Percentiles rank a stretch among this genome's conserved stretches.
Conservation (phyloP, 1,139 yeast genomes). For the Lodderomyces theae region DNA sequence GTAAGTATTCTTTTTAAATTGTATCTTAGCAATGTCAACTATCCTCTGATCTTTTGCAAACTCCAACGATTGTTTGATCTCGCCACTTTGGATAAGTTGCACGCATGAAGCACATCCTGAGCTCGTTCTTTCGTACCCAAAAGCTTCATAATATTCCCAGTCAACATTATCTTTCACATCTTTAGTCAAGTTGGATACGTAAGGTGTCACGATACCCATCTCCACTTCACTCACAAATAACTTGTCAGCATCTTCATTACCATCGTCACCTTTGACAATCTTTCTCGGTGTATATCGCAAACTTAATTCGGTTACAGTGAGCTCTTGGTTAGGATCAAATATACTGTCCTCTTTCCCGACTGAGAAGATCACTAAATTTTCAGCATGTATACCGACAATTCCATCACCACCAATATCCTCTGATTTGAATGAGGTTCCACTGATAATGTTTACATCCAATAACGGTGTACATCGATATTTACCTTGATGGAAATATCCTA, state of each 20-base stretch:
- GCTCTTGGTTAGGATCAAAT: slow-evolving; percentile 43
- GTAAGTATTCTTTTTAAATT: slow-evolving; percentile 26
- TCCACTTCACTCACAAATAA: slow-evolving; percentile 51
- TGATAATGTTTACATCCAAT: slow-evolving; percentile 25
- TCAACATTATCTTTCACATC: slow-evolving; percentile 14
- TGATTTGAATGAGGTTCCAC: slow-evolving; percentile 55
- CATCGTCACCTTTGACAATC: slow-evolving; percentile 26
- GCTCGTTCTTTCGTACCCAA: slow-evolving; percentile 36
- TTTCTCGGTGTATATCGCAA: slow-evolving; percentile 56
- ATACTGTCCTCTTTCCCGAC: slow-evolving; percentile 38
- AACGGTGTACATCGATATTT: slow-evolving; percentile 45
- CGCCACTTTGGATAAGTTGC: slow-evolving; percentile 41
- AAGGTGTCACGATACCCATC: slow-evolving; percentile 34
- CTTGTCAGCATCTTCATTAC: slow-evolving; percentile 20
- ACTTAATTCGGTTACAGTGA: slow-evolving; percentile 40
- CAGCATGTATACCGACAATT: slow-evolving; percentile 60
- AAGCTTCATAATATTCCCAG: slow-evolving; percentile 33
- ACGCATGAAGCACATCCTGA: slow-evolving; percentile 51
- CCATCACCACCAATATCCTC: slow-evolving; percentile 62
- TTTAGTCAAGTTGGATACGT: slow-evolving; percentile 11
- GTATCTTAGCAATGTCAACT: slow-evolving; percentile 20
- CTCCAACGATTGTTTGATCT: slow-evolving; percentile 40
- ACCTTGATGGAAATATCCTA: slow-evolving; percentile 21
- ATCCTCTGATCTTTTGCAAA: slow-evolving; percentile 44
- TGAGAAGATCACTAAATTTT: slow-evolving; percentile 56